Conservation (phyloP, 176 grass and related monocot genomes). For the Musa itinerans region DNA sequence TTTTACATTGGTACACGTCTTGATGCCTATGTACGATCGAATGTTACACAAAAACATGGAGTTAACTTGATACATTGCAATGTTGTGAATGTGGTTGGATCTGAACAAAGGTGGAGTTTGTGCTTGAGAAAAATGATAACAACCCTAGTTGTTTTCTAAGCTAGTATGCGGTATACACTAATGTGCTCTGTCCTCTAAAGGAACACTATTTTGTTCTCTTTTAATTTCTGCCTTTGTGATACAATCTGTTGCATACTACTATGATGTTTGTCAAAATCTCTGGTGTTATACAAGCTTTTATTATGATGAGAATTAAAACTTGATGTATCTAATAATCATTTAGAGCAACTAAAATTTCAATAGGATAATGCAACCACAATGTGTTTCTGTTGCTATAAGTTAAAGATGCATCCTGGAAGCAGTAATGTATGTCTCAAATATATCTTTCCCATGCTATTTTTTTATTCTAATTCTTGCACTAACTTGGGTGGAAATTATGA, state of each 20-base stretch:
- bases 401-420: background rate
- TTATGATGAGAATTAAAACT: background rate
- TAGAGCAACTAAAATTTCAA: background rate
- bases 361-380: background rate
- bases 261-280: background rate
- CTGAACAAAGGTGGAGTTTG: no score
- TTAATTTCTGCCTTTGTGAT: background rate
- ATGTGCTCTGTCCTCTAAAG: background rate
- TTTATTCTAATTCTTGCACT: background rate
- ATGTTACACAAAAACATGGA: background rate
- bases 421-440: background rate
- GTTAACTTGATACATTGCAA: background rate
- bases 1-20: background rate
- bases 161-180: no score
- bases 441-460: background rate
- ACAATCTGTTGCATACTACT: background rate
- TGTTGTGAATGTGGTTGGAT: background rate
- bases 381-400: background rate
- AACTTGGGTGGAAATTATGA: background rate
- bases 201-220: background rate
- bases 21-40: background rate
- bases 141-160: no score
- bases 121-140: no score
- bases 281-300: background rate
- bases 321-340: background rate